Conservation (phyloP, 257 asterid species). For the Solanum tacnaense region DNA sequence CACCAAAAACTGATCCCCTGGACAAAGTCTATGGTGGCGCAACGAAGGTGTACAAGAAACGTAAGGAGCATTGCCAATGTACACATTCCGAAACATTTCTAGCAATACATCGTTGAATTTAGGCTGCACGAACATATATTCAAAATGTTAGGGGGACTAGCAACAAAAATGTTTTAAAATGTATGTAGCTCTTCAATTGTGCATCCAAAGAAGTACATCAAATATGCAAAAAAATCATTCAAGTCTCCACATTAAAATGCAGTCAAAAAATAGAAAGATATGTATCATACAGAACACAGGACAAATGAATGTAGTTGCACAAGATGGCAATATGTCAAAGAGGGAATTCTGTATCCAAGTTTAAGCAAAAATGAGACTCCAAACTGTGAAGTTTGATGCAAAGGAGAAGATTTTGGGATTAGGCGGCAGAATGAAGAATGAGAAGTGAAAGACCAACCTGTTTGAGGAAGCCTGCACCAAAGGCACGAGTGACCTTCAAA, state of each 20-base stretch:
- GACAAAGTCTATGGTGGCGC: slow-evolving; percentile 78
- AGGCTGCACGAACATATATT: slow-evolving; percentile 52
- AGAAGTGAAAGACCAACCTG: slow-evolving; percentile 38
- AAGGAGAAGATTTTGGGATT: background rate
- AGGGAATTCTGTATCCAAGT: background rate
- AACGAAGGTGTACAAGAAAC: slow-evolving; percentile 83
- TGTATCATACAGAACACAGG: background rate
- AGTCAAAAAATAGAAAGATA: background rate
- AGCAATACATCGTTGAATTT: slow-evolving; percentile 72
- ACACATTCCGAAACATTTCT: slow-evolving; percentile 90
- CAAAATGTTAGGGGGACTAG: slow-evolving; percentile 14
- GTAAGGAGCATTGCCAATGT: slow-evolving; percentile 88
- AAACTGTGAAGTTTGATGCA: background rate
- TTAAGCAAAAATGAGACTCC: background rate
- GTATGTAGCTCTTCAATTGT: background rate
- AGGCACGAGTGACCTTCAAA: slow-evolving; percentile 95
- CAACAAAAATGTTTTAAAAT: slow-evolving; percentile 1
- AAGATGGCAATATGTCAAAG: background rate
- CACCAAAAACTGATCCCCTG: slow-evolving; percentile 88
- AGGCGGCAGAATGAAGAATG: background rate
- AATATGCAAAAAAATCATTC: background rate
- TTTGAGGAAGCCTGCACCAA: slow-evolving; percentile 97
- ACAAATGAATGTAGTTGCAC: background rate
- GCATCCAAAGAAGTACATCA: background rate
- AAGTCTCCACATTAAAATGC: background rate